Evolutionary conservation across 2,329 filamentous ascomycete genomes (phyloP).

Genomic region (Xylaria sp.): DNA sequence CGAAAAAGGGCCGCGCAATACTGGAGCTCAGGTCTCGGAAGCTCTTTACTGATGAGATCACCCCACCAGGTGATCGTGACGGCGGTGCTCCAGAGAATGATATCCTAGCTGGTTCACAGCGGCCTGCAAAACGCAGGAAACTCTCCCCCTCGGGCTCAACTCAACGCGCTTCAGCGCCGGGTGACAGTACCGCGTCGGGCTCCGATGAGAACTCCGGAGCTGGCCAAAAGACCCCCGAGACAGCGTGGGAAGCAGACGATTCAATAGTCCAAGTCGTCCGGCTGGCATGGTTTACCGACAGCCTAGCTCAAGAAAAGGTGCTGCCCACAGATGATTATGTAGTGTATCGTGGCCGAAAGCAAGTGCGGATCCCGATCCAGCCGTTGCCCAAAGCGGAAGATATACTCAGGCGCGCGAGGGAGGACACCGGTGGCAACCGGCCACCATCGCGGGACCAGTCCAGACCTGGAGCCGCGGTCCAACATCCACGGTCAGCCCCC

Average conservation of each 20-base stretch:
- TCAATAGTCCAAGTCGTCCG: conserved; percentile 64
- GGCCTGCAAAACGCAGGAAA: conserved; percentile 51
- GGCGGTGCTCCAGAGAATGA: conserved; percentile 17
- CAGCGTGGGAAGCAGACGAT: conserved; percentile 25
- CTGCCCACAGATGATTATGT: conserved; percentile 64
- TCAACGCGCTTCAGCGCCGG: conserved; percentile 34
- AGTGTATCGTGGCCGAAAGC: conserved; percentile 63
- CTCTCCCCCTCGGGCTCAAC: conserved; percentile 49
- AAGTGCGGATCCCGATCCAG: conserved; percentile 29
- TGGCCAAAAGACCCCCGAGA: not conserved
- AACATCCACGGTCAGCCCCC: conserved; percentile 48
- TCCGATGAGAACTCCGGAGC: conserved; percentile 27
- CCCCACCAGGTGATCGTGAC: conserved; percentile 13
- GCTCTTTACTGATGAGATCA: conserved; percentile 66
- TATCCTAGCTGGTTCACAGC: conserved; percentile 34
- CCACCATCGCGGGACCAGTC: conserved; percentile 33
- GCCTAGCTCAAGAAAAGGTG: conserved; percentile 55
- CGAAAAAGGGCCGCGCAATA: conserved; percentile 74
- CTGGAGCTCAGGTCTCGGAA: conserved; percentile 80
- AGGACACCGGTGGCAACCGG: conserved; percentile 36
- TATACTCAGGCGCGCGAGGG: conserved; percentile 49
- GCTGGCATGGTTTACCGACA: conserved; percentile 68
- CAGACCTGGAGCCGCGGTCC: conserved; percentile 16
- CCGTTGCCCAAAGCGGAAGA: conserved; percentile 40
- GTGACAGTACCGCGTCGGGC: conserved; percentile 49